Conservation (phyloP, 108 stramenopile genomes). For the Fragilaria radians region DNA sequence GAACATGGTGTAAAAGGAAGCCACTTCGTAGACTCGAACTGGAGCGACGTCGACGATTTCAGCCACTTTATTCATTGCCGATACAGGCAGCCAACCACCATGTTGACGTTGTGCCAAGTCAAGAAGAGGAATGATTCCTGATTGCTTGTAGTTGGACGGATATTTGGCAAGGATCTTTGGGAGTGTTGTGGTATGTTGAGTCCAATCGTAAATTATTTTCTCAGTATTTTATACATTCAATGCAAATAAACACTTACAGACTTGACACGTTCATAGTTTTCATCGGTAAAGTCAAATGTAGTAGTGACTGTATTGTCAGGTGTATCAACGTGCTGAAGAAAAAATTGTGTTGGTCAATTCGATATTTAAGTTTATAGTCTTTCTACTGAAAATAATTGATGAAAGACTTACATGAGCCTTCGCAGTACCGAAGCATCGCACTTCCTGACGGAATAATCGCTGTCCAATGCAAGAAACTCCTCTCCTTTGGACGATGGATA, state of each 20-base stretch:
- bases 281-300: slow-evolving; percentile 90
- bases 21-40: slow-evolving; percentile 97
- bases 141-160: slow-evolving; percentile 97
- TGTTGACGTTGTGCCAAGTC: slow-evolving; percentile 96
- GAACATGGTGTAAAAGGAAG: slow-evolving; percentile 99
- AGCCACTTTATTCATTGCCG: slow-evolving; percentile 99
- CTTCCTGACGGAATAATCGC: too few relatives aligned
- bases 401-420: too few relatives aligned
- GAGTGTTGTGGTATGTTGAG: too few relatives aligned
- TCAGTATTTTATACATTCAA: too few relatives aligned
- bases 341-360: too few relatives aligned
- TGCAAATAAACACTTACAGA: slow-evolving; percentile 16
- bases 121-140: slow-evolving; percentile 92
- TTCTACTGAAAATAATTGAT: too few relatives aligned
- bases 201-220: too few relatives aligned
- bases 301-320: slow-evolving; percentile 89
- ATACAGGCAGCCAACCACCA: slow-evolving; percentile 97
- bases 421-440: too few relatives aligned
- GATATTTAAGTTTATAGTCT: too few relatives aligned
- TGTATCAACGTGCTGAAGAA: slow-evolving; percentile 95
- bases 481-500: too few relatives aligned
- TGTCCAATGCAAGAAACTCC: too few relatives aligned
- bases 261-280: slow-evolving; percentile 92
- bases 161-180: slow-evolving; percentile 81
- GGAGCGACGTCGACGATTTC: slow-evolving; percentile 85